Conservation (phyloP, 192 early-diverging fungal species). For the Podila minutissima region DNA sequence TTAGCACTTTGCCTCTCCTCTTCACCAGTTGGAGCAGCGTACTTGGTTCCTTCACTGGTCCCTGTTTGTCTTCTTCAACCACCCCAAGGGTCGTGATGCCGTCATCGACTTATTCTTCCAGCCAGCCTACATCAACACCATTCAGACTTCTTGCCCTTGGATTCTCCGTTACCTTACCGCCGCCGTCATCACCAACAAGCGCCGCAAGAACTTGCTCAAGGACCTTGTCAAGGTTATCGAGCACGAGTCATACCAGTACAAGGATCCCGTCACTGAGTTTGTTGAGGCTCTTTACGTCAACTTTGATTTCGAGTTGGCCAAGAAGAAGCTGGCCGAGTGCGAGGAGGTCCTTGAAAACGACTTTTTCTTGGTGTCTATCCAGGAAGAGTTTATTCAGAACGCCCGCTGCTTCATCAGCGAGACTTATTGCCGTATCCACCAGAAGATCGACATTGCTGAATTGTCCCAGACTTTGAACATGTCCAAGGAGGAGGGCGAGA, state of each 20-base stretch:
- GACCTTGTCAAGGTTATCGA: conserved; percentile 91
- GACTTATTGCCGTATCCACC: conserved; percentile 97
- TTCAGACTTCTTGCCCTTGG: conserved; percentile 97
- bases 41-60: conserved; percentile 97
- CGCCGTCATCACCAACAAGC: conserved; percentile 91
- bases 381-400: conserved; percentile 95
- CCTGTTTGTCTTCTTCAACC: conserved; percentile 98
- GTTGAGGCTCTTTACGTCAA: conserved; percentile 90
- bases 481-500: conserved; percentile 91
- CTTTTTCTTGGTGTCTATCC: conserved; percentile 90
- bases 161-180: conserved; percentile 95
- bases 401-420: conserved; percentile 95
- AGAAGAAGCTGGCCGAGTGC: conserved; percentile 87
- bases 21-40: conserved; percentile 93
- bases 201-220: conserved; percentile 84
- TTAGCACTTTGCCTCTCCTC: conserved; percentile 74
- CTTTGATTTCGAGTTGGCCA: conserved; percentile 95
- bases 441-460: conserved; percentile 90
- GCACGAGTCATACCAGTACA: conserved; percentile 85
- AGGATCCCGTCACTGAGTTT: conserved; percentile 95
- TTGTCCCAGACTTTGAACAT: conserved; percentile 87
- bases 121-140: conserved; percentile 95
- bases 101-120: conserved; percentile 94
- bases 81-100: conserved; percentile 94
- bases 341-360: conserved; percentile 88